Evolutionary conservation across 352 stramenopile species (phyloP), one percentile per base, ranked within the genome.

Genomic region (Globisporangium solare): DNA sequence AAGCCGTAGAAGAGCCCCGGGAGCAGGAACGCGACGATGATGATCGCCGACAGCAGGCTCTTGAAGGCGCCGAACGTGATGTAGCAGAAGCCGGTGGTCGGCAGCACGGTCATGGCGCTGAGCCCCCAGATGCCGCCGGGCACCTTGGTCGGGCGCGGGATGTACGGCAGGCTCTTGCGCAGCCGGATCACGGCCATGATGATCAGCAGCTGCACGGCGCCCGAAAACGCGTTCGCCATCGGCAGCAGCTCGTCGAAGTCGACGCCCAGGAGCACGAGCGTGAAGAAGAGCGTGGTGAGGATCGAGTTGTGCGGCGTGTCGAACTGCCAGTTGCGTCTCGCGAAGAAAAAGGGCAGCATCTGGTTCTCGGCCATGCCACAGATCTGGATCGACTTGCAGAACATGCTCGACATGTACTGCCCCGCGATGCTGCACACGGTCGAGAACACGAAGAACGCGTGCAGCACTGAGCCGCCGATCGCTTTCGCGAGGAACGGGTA

Each of bases 181-280:
- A 98, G 81, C 35, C 93, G 85, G 50, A 98, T 68, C 63, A 93
- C 95, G 8, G 91, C 82, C 12, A 77, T 54, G 55, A 97, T 89
- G 57, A 97, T 92, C 48, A 97, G 72, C 5, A 97, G 47, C 55
- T 96, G 73, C 8, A 87, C 69, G 15, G 89, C 60, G 5, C 86
- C 74, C 51, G 94, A 96, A 41, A 96, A 88, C 10, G 93, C 82
- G 67, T 98, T 98, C 24, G 94, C 67, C 67, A 97, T 78, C 15
- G 88, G 79, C 12, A 96, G 51, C 27, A 91, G 76, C 20, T 78
- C 60, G 47, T 92, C 63, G 51, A 90, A 89, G 46, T 79, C 59
- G 18, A 83, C 47, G 31, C 58, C 53, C 2, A 74, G 48, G 35
- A 86, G 60, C 35, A 67, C 56, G 0, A 79, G 47, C 4, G 71